A percentile compares a stretch with the other conserved stretches of the same genome.
Evolutionary conservation across 2,329 filamentous ascomycete species (phyloP).

Genomic region (Didymella pinodella): DNA sequence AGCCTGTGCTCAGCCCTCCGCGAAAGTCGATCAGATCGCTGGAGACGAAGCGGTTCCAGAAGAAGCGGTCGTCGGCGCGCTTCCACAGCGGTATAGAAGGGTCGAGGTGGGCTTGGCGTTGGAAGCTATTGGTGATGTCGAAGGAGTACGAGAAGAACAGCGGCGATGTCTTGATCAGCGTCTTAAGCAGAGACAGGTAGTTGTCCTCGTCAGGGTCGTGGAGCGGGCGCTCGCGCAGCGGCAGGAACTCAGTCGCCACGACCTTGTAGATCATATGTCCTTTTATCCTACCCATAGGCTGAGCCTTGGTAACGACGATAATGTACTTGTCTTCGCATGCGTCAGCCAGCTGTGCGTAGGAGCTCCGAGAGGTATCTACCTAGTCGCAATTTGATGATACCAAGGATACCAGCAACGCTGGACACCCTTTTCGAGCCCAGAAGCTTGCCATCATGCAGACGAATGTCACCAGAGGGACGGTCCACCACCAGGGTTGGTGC

Average conservation of each 20-base stretch:
- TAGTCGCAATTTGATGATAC: slow-evolving; percentile 90
- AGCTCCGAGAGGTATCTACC: slow-evolving; percentile 61
- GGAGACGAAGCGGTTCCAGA: slow-evolving; percentile 96
- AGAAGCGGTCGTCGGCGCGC: slow-evolving; percentile 94
- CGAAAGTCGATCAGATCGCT: slow-evolving; percentile 92
- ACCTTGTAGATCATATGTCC: slow-evolving; percentile 98
- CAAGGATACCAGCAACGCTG: slow-evolving; percentile 93
- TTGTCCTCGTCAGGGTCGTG: slow-evolving; percentile 94
- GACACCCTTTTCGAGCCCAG: slow-evolving; percentile 83
- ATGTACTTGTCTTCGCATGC: slow-evolving; percentile 81
- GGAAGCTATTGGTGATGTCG: slow-evolving; percentile 96
- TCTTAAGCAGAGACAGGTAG: slow-evolving; percentile 83
- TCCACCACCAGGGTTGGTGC: slow-evolving; percentile 89
- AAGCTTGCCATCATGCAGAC: slow-evolving; percentile 80
- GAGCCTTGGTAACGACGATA: slow-evolving; percentile 92
- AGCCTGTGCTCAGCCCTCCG: slow-evolving; percentile 60
- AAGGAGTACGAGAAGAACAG: slow-evolving; percentile 99
- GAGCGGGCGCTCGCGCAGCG: slow-evolving; percentile 88
- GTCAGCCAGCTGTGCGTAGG: slow-evolving; percentile 26
- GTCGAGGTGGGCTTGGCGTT: slow-evolving; percentile 84
- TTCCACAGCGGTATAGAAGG: slow-evolving; percentile 81
- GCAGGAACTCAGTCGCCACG: slow-evolving; percentile 87
- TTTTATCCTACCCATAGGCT: slow-evolving; percentile 88
- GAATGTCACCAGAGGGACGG: slow-evolving; percentile 87
- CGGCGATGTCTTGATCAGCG: slow-evolving; percentile 80